Base-by-base conservation (phyloP, 371 early-diverging fungal species). In the Sporodiniella umbellata region DNA sequence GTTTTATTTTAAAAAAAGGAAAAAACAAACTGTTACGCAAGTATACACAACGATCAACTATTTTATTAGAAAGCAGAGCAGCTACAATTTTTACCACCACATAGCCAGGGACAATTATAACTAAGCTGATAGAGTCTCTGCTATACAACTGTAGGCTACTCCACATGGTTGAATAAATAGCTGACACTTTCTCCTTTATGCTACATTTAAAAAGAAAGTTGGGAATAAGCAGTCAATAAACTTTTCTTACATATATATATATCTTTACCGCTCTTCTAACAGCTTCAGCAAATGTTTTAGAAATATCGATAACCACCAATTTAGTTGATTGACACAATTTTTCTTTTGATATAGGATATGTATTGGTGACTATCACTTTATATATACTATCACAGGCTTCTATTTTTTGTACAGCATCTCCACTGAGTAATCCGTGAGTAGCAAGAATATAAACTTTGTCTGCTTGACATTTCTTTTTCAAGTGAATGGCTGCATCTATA, bases 101-200 rank as follows among this genome's bases (percentile, higher is more conserved):
- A n/a, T n/a, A n/a, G n/a, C n/a, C n/a, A n/a, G n/a, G n/a, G n/a
- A n/a, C n/a, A n/a, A n/a, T n/a, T n/a, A n/a, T n/a, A n/a, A n/a
- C n/a, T n/a, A n/a, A n/a, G n/a, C n/a, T n/a, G n/a, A n/a, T n/a
- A n/a, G n/a, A n/a, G n/a, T n/a, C n/a, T n/a, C n/a, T n/a, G n/a
- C n/a, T n/a, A n/a, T n/a, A n/a, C n/a, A n/a, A n/a, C n/a, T n/a
- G n/a, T 10, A 28, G 4, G 10, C 47, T 62, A 72, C 39, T 72
- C 66, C 24, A 66, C 70, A 54, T 72, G 70, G 45, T 77, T 72
- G 67, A 97, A 97, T 53, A 97, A 72, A 56, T 89, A 94, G 28
- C 91, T 91, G 57, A 97, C 92, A 68, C 88, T 88, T 76, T 98
- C 99, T 50, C 97, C 98, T 61, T 98, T 97, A 77, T 98, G 98